Evolutionary conservation across 1,284 basidiomycete genomes (phyloP).

Genomic region (Gymnopus androsaceus): DNA sequence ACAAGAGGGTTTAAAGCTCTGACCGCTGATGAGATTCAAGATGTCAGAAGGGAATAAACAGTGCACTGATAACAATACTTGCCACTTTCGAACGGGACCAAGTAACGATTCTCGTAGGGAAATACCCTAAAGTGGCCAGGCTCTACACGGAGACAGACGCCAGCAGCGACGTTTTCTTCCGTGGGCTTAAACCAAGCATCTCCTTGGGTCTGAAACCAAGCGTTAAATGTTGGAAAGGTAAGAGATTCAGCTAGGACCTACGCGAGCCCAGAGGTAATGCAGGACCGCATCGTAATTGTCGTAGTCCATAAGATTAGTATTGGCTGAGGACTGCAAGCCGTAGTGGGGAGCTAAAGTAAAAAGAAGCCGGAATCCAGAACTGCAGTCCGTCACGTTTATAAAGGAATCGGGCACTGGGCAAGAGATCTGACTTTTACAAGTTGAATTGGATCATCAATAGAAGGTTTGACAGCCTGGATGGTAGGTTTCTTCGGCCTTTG

Average conservation of each 20-base stretch:
- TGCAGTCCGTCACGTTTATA: slow-evolving; percentile 4
- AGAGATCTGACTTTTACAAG: background rate
- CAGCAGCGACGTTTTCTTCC: slow-evolving; percentile 68
- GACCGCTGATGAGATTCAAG: slow-evolving; percentile 42
- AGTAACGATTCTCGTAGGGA: slow-evolving; percentile 64
- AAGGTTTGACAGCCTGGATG: slow-evolving; percentile 11
- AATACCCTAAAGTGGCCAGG: slow-evolving; percentile 61
- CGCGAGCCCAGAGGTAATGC: slow-evolving; percentile 62
- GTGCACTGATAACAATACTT: background rate
- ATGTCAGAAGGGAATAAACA: slow-evolving; percentile 16
- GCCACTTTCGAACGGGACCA: slow-evolving; percentile 61
- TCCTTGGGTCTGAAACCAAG: slow-evolving; percentile 54
- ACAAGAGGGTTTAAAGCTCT: slow-evolving; percentile 75
- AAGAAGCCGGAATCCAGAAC: slow-evolving; percentile 6
- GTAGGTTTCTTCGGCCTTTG: slow-evolving; percentile 9
- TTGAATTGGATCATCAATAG: slow-evolving; percentile 12
- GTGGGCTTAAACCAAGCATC: slow-evolving; percentile 78
- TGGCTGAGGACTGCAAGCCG: slow-evolving; percentile 21
- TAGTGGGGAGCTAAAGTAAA: slow-evolving; percentile 5
- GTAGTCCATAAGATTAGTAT: slow-evolving; percentile 58
- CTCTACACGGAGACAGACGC: slow-evolving; percentile 69
- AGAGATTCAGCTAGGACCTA: slow-evolving; percentile 19
- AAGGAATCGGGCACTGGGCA: background rate
- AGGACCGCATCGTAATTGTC: slow-evolving; percentile 72
- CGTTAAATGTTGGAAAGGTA: background rate